Conservation (phyloP, 768 basidiomycete species). For the Naganishia kalamii region DNA sequence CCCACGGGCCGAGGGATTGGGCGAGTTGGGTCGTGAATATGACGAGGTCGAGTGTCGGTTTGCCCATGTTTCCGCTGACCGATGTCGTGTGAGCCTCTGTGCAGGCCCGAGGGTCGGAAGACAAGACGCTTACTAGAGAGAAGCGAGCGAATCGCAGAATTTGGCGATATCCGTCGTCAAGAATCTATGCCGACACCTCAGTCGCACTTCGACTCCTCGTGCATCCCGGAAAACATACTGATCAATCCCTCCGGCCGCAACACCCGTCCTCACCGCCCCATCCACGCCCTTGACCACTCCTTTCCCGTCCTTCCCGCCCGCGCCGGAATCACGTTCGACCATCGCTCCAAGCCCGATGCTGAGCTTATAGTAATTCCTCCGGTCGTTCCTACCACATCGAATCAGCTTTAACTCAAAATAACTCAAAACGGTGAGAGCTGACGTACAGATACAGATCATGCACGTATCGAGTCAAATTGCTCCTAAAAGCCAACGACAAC, state of each 20-base stretch:
- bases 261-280: conserved; percentile 28
- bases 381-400: conserved; percentile 42
- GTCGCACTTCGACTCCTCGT: background rate
- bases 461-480: conserved; percentile 79
- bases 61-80: conserved; percentile 81
- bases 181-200: conserved; percentile 49
- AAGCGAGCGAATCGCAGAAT: conserved; percentile 77
- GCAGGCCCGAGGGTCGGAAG: background rate
- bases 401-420: conserved; percentile 50
- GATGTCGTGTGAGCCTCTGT: background rate
- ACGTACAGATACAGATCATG: conserved; percentile 86
- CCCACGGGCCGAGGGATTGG: conserved; percentile 75
- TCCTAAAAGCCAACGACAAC: conserved; percentile 72
- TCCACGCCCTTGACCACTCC: conserved; percentile 9
- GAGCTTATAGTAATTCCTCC: conserved; percentile 49
- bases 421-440: conserved; percentile 60
- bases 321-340: conserved; percentile 16
- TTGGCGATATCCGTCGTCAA: conserved; percentile 86
- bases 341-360: conserved; percentile 37
- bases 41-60: conserved; percentile 80
- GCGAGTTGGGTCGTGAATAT: conserved; percentile 90
- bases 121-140: conserved; percentile 65
- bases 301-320: background rate
- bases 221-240: conserved; percentile 49
- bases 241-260: conserved; percentile 61